A percentile compares a stretch with the other conserved stretches of the same genome.
Evolutionary conservation across 768 basidiomycete species (phyloP).

Genomic region (Russula abietina): DNA sequence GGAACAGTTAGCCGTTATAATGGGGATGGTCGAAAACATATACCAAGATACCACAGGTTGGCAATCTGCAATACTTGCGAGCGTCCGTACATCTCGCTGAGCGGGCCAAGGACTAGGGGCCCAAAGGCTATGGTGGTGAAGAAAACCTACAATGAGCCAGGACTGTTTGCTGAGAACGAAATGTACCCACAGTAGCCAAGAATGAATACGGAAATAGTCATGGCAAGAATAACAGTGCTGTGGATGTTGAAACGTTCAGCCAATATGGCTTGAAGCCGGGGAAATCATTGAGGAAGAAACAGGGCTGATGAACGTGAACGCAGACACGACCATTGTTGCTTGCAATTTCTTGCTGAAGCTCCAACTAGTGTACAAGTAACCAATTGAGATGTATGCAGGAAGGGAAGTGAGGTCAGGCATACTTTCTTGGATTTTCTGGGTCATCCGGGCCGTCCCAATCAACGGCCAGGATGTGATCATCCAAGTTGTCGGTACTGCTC

Average conservation of each 20-base stretch:
- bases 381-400: neutral
- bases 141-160: neutral
- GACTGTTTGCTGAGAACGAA: neutral
- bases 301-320: slow-evolving; percentile 60
- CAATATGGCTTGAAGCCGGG: slow-evolving; percentile 50
- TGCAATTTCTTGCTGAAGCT: slow-evolving; percentile 23
- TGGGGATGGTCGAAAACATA: neutral
- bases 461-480: slow-evolving; percentile 5
- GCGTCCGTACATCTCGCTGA: slow-evolving; percentile 69
- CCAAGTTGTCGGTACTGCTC: neutral
- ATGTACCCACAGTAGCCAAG: slow-evolving; percentile 49
- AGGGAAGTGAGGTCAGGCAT: neutral
- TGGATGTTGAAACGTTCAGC: slow-evolving; percentile 51
- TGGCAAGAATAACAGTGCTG: slow-evolving; percentile 41
- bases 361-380: slow-evolving; percentile 11
- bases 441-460: slow-evolving; percentile 23
- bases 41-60: slow-evolving; percentile 65
- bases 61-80: slow-evolving; percentile 53
- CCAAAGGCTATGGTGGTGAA: slow-evolving; percentile 40
- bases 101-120: slow-evolving; percentile 49
- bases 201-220: slow-evolving; percentile 46
- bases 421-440: too few species aligned
- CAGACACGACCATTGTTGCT: slow-evolving; percentile 52
- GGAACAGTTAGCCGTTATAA: neutral
- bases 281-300: slow-evolving; percentile 73